phyloP scores from a whole-genome alignment of 1,139 yeast genomes.

The Pichia sp. region DNA sequence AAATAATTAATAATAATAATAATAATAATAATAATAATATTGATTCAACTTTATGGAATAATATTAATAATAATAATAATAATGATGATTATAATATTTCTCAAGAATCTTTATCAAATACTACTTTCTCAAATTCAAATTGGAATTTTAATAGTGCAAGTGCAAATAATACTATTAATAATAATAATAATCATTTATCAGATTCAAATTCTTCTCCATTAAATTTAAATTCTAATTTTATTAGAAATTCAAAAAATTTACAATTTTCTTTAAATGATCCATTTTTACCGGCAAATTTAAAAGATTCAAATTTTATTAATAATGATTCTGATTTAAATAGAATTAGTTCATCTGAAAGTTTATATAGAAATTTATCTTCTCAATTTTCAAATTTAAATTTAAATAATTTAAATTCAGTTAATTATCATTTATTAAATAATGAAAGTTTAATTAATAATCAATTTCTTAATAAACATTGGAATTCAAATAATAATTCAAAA shows the following conservation, averaged over 20 bases:
- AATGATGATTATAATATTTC: neutral
- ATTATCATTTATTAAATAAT: neutral
- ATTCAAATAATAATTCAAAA: neutral
- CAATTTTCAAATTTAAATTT: neutral
- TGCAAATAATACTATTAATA: too few species aligned
- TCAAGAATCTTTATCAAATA: slow-evolving; percentile 1
- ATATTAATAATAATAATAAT: neutral
- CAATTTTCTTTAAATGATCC: slow-evolving; percentile 10
- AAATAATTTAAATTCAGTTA: too few species aligned
- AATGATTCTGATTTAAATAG: neutral
- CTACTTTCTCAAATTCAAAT: slow-evolving; percentile 2
- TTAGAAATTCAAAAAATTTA: slow-evolving; percentile 3
- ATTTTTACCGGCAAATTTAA: slow-evolving; percentile 8
- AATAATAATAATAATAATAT: neutral
- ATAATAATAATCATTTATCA: neutral
- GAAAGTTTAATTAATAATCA: slow-evolving; percentile 11
- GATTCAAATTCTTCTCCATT: slow-evolving; percentile 3
- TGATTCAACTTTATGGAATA: neutral
- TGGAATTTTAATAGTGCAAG: slow-evolving; percentile 1
- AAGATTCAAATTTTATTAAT: neutral
- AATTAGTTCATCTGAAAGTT: neutral
- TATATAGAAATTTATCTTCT: neutral
- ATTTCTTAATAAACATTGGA: slow-evolving; percentile 2
- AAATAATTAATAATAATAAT: neutral
- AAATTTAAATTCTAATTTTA: neutral